phyloP scores from a whole-genome alignment of 2,329 filamentous ascomycete species.

The Hymenoscyphus linearis region DNA sequence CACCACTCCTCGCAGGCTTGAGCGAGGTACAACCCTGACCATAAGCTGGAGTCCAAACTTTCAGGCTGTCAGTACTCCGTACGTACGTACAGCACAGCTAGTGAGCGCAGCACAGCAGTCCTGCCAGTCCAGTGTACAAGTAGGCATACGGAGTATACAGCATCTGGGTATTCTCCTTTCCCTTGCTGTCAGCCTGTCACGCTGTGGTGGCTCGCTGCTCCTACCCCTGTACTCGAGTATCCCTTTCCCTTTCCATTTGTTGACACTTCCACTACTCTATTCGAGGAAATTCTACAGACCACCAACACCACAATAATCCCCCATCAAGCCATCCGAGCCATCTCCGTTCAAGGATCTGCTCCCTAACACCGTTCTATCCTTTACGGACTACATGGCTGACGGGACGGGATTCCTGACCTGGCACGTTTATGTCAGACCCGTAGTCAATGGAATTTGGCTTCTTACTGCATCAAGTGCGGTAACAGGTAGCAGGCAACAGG shows the following conservation, averaged over 20 bases:
- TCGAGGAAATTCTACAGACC: no score
- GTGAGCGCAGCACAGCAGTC: no score
- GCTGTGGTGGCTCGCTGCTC: no score
- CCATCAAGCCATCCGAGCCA: not conserved
- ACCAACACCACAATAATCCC: not conserved
- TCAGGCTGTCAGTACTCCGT: not conserved
- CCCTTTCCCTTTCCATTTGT: no score
- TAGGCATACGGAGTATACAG: no score
- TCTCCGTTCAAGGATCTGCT: not conserved
- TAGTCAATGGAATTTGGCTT: conserved; percentile 1
- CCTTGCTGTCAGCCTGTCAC: not conserved
- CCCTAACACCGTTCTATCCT: conserved; percentile 1
- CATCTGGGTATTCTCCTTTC: conserved; percentile 1
- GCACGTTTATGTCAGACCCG: not conserved
- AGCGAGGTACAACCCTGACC: not conserved
- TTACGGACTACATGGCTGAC: not conserved
- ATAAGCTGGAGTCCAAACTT: not conserved
- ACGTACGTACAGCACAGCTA: no score
- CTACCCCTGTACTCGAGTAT: no score
- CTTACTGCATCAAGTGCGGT: conserved; percentile 5
- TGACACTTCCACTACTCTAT: no score
- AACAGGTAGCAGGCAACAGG: not conserved
- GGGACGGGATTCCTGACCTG: not conserved
- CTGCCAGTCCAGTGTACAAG: no score
- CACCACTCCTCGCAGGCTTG: no score